Evolutionary conservation across 768 basidiomycete species (phyloP).

Genomic region (Amanita exitialis): DNA sequence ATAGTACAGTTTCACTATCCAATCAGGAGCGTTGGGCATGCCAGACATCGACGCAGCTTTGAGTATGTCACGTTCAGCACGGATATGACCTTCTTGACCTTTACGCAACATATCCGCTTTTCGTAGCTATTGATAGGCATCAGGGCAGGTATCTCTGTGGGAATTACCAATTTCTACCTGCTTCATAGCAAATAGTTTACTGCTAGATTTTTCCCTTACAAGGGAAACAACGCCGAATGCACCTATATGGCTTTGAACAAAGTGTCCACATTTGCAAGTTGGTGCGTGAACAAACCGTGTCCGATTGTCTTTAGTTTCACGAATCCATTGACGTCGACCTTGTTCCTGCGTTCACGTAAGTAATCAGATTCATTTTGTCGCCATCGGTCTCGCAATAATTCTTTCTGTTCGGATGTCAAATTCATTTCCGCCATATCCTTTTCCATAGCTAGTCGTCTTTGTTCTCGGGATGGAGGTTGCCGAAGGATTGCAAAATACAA

Average conservation of each 20-base stretch:
- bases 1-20: conserved; percentile 91
- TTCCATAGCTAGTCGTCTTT: conserved; percentile 80
- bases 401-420: conserved; percentile 61
- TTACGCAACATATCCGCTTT: conserved; percentile 92
- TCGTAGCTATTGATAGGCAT: conserved; percentile 43
- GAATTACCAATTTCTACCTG: conserved; percentile 44
- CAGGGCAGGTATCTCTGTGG: not conserved
- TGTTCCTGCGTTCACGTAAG: conserved; percentile 72
- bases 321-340: conserved; percentile 81
- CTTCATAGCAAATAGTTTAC: conserved; percentile 91
- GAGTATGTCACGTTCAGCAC: conserved; percentile 90
- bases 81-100: conserved; percentile 95
- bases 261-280: conserved; percentile 10
- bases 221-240: conserved; percentile 96
- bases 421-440: conserved; percentile 72
- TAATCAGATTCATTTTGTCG: conserved; percentile 84
- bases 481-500: conserved; percentile 80
- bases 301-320: conserved; percentile 89
- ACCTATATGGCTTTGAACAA: conserved; percentile 34
- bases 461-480: conserved; percentile 77
- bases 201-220: conserved; percentile 72
- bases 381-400: conserved; percentile 66
- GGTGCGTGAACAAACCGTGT: conserved; percentile 49
- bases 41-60: conserved; percentile 80
- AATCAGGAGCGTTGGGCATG: conserved; percentile 69